Conservation (phyloP, 352 stramenopile species). For the Discostella stelligera region DNA sequence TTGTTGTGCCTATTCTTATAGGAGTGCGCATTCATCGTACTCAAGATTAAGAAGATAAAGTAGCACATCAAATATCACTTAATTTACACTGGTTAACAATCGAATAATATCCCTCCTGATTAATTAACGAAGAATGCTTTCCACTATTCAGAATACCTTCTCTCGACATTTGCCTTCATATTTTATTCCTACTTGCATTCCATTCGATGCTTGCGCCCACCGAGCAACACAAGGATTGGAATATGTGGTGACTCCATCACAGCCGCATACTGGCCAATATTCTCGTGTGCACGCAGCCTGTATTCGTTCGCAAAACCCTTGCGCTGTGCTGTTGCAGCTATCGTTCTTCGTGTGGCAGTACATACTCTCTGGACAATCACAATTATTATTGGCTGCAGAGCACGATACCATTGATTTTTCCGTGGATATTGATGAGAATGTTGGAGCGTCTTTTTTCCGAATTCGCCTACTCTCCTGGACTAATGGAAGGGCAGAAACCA, state of each 20-base stretch:
- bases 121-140: neutral
- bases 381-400: neutral
- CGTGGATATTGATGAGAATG: neutral
- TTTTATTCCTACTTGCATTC: neutral
- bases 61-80: neutral
- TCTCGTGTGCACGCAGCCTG: neutral
- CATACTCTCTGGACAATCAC: neutral
- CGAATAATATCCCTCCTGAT: neutral
- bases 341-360: neutral
- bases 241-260: neutral
- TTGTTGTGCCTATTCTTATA: neutral
- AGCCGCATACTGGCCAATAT: neutral
- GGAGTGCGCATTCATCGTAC: neutral
- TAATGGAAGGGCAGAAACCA: neutral
- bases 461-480: neutral
- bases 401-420: neutral
- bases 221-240: neutral
- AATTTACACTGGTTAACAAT: neutral
- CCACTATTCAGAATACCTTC: neutral
- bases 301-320: neutral
- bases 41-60: neutral
- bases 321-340: neutral
- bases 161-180: neutral
- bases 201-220: neutral
- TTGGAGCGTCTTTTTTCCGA: neutral